phyloP scores from a whole-genome alignment of 257 asterid species.

The Verbena officinalis region DNA sequence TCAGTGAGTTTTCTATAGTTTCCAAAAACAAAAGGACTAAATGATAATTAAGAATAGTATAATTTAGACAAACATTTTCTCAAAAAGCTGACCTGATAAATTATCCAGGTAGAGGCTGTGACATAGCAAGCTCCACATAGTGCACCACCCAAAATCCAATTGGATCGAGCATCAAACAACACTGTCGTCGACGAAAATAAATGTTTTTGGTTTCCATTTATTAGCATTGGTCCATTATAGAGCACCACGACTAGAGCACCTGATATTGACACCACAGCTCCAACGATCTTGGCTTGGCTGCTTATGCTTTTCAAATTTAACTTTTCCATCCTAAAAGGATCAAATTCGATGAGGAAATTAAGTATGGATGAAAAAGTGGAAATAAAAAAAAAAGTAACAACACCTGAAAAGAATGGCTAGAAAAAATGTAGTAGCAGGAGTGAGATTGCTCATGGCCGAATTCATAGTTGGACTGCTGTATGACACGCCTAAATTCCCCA shows the following conservation, averaged over 20 bases:
- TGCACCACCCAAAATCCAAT: conserved; percentile 48
- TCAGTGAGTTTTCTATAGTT: no score
- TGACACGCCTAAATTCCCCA: conserved; percentile 28
- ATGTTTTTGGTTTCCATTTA: not conserved
- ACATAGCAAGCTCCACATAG: conserved; percentile 33
- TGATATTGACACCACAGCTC: conserved; percentile 40
- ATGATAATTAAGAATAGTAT: no score
- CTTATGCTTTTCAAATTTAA: conserved; percentile 32
- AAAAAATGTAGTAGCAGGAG: conserved; percentile 38
- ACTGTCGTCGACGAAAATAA: no score
- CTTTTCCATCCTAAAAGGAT: conserved; percentile 47
- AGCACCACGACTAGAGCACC: conserved; percentile 58
- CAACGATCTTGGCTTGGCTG: conserved; percentile 44
- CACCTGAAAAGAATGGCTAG: conserved; percentile 45
- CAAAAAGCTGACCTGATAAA: conserved; percentile 49
- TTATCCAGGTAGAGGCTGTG: conserved; percentile 41
- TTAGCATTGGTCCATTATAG: conserved; percentile 43
- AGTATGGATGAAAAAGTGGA: not conserved
- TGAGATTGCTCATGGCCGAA: conserved; percentile 41
- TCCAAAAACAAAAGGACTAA: no score
- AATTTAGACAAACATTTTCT: no score
- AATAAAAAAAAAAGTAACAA: not conserved
- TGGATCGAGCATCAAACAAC: conserved; percentile 27
- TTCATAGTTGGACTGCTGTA: conserved; percentile 43
- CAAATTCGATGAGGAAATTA: not conserved